phyloP scores from a whole-genome alignment of 805 yeast species.

The Naumovozyma baii region DNA sequence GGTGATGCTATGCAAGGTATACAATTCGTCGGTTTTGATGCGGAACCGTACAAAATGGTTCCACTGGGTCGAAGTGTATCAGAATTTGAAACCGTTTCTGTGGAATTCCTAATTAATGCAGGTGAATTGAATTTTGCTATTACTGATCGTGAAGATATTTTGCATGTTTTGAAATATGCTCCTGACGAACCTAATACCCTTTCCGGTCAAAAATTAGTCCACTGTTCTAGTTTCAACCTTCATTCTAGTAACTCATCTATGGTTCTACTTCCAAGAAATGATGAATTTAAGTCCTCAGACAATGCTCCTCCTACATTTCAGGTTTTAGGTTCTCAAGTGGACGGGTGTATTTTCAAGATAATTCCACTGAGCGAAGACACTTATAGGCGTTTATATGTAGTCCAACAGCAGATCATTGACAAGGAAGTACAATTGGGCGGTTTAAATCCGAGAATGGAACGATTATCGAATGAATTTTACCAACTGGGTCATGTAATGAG shows the following conservation, averaged over 20 bases:
- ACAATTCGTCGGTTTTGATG: constrained; percentile 81
- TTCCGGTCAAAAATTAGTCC: constrained; percentile 67
- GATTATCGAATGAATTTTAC: constrained; percentile 34
- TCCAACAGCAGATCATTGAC: constrained; percentile 81
- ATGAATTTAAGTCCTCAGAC: constrained; percentile 21
- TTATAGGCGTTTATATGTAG: constrained; percentile 70
- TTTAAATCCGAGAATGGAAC: constrained; percentile 65
- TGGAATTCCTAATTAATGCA: constrained; percentile 63
- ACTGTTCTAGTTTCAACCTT: constrained; percentile 58
- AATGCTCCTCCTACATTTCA: constrained; percentile 37
- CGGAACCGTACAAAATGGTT: constrained; percentile 86
- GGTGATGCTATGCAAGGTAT: constrained; percentile 70
- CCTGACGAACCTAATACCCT: constrained; percentile 83
- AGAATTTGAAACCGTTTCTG: constrained; percentile 44
- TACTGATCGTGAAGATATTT: constrained; percentile 55
- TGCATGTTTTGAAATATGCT: constrained; percentile 76
- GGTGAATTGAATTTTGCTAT: constrained; percentile 57
- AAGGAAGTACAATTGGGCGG: constrained; percentile 68
- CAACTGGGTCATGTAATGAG: constrained; percentile 36
- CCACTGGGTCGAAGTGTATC: constrained; percentile 65
- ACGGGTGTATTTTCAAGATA: constrained; percentile 70
- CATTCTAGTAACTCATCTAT: constrained; percentile 53
- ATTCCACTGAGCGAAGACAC: constrained; percentile 65
- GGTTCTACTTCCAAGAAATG: constrained; percentile 34
- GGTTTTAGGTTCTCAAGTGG: constrained; percentile 61